phyloP scores from a whole-genome alignment of 805 yeast genomes.

The Babjeviella inositovora region DNA sequence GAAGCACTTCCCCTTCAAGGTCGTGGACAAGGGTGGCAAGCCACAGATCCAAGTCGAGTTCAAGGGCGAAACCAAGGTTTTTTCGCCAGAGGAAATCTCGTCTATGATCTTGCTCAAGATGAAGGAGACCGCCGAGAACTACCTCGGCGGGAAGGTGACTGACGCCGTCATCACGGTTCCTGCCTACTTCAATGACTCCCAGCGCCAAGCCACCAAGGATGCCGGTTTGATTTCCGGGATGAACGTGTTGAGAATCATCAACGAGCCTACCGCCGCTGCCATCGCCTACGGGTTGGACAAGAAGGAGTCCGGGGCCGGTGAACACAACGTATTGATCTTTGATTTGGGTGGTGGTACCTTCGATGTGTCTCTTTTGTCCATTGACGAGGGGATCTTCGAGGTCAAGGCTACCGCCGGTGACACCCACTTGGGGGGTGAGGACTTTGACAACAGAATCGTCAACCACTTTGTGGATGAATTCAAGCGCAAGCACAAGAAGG shows the following conservation, averaged over 20 bases:
- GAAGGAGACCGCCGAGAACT: constrained; percentile 89
- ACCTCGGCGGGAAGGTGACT: constrained; percentile 68
- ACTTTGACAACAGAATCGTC: constrained; percentile 92
- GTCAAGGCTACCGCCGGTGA: constrained; percentile 77
- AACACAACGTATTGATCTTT: too few relatives aligned
- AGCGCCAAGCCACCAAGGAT: constrained; percentile 96
- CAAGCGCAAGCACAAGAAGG: constrained; percentile 97
- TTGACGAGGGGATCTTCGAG: too few relatives aligned
- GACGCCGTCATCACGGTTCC: constrained; percentile 96
- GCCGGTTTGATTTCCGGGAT: constrained; percentile 95
- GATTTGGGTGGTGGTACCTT: too few relatives aligned
- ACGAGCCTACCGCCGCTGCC: constrained; percentile 52
- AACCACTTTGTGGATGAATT: constrained; percentile 87
- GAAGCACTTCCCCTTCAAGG: constrained; percentile 82
- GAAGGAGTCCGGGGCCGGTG: too few relatives aligned
- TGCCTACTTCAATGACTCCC: constrained; percentile 94
- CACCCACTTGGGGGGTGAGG: constrained; percentile 97
- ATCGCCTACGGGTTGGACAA: constrained; percentile 15
- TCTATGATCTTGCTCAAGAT: constrained; percentile 86
- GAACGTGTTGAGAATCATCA: constrained; percentile 86
- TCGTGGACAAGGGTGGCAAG: constrained; percentile 66
- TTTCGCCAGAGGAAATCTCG: constrained; percentile 90
- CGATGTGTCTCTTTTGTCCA: too few relatives aligned
- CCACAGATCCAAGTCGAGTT: constrained; percentile 79
- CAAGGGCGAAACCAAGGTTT: constrained; percentile 74